Conservation (phyloP, 1,139 yeast genomes). For the Arxiozyma slooffiae region DNA sequence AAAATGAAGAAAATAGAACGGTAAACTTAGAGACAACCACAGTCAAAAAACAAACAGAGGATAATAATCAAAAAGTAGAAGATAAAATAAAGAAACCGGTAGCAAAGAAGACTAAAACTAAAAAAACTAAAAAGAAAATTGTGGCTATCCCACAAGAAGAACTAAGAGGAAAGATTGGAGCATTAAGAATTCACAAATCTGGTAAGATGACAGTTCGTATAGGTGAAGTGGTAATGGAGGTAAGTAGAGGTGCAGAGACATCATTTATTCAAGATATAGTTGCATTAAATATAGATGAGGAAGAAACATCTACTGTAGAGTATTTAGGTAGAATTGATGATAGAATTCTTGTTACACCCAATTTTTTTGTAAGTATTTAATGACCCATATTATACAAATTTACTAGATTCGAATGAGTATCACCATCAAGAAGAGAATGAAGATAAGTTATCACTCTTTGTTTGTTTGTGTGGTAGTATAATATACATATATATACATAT, state of each 20-base stretch:
- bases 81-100: constrained; percentile 3
- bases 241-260: constrained; percentile 62
- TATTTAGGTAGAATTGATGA: constrained; percentile 53
- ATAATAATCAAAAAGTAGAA: constrained; percentile 5
- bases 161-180: constrained; percentile 58
- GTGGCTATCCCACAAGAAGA: constrained; percentile 13
- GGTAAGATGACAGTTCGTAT: constrained; percentile 68
- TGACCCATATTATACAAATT: too few species aligned
- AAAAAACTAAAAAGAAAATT: constrained; percentile 3
- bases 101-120: constrained; percentile 7
- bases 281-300: constrained; percentile 41
- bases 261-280: constrained; percentile 71
- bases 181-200: constrained; percentile 64
- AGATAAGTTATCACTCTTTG: background rate
- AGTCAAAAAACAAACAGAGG: constrained; percentile 3
- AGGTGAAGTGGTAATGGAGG: constrained; percentile 61
- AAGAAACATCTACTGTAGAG: constrained; percentile 36
- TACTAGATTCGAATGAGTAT: too few species aligned
- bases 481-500: too few species aligned
- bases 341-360: constrained; percentile 38
- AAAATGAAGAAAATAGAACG: constrained; percentile 9
- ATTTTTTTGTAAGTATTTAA: constrained; percentile 16
- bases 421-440: background rate
- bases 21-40: constrained; percentile 2
- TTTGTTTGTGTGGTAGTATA: too few species aligned